Evolutionary conservation across 83 land plant genomes (phyloP).

Genomic region (Isoetes engelmannii): DNA sequence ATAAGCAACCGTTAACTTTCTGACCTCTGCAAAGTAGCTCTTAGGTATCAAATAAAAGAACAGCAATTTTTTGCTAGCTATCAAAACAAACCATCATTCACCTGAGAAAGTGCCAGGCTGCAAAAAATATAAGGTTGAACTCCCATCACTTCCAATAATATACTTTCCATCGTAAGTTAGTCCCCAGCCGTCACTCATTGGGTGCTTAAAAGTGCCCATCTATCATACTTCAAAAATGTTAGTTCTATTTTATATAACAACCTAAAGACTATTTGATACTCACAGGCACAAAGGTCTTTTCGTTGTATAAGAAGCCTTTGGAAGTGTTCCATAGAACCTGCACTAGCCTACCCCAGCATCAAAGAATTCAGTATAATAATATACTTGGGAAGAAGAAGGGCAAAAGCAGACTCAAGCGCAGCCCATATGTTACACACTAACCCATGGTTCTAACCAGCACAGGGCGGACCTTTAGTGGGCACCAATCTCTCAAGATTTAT

Average conservation of each 20-base stretch:
- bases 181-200: constrained; percentile 90
- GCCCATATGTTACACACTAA: too few species aligned
- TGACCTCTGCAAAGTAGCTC: constrained; percentile 31
- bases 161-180: constrained; percentile 70
- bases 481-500: too few species aligned
- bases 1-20: constrained; percentile 35
- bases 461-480: too few species aligned
- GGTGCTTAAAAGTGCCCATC: constrained; percentile 47
- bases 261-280: background rate
- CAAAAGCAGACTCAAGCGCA: too few species aligned
- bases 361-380: background rate
- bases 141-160: constrained; percentile 73
- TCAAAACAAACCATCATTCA: constrained; percentile 2
- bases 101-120: constrained; percentile 56
- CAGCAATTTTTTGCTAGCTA: background rate
- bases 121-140: constrained; percentile 53
- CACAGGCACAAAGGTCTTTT: background rate
- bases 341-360: background rate
- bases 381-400: too few species aligned
- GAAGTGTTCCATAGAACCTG: background rate
- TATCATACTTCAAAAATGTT: constrained; percentile 21
- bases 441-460: too few species aligned
- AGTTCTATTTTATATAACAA: background rate
- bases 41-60: background rate
- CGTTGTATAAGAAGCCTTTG: background rate